Conservation (phyloP, 805 yeast genomes). For the Wickerhamiella azyma region DNA sequence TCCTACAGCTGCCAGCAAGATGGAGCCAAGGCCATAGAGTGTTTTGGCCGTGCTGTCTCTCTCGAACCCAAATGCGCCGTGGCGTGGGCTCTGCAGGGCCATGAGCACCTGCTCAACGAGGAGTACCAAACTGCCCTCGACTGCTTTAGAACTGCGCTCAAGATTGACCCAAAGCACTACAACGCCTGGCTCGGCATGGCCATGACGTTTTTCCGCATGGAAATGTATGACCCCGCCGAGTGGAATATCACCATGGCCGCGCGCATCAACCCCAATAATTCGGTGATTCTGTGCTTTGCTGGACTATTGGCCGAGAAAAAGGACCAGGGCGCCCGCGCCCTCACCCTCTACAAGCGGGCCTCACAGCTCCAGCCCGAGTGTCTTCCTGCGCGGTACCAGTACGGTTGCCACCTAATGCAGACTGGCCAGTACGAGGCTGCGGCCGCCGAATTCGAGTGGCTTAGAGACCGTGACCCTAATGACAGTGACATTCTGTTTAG, state of each 20-base stretch:
- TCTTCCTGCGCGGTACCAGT: slow-evolving; percentile 76
- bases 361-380: slow-evolving; percentile 71
- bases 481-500: slow-evolving; percentile 88
- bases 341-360: slow-evolving; percentile 72
- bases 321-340: slow-evolving; percentile 54
- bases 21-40: slow-evolving; percentile 77
- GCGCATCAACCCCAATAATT: slow-evolving; percentile 78
- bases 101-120: slow-evolving; percentile 77
- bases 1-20: slow-evolving; percentile 71
- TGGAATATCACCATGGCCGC: slow-evolving; percentile 78
- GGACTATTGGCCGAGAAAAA: slow-evolving; percentile 84
- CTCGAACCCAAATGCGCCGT: slow-evolving; percentile 61
- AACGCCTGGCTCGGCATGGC: slow-evolving; percentile 95
- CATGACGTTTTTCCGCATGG: slow-evolving; percentile 78
- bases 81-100: slow-evolving; percentile 88
- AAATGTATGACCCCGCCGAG: slow-evolving; percentile 72
- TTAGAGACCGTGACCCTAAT: slow-evolving; percentile 73
- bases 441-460: slow-evolving; percentile 54
- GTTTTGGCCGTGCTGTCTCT: slow-evolving; percentile 67
- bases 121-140: slow-evolving; percentile 81
- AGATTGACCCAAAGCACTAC: slow-evolving; percentile 69
- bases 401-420: slow-evolving; percentile 65
- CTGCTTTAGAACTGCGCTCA: slow-evolving; percentile 64
- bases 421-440: slow-evolving; percentile 64
- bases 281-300: slow-evolving; percentile 78